Base-by-base conservation (phyloP, 768 basidiomycete species). In the Leccinum fibrillosum region DNA sequence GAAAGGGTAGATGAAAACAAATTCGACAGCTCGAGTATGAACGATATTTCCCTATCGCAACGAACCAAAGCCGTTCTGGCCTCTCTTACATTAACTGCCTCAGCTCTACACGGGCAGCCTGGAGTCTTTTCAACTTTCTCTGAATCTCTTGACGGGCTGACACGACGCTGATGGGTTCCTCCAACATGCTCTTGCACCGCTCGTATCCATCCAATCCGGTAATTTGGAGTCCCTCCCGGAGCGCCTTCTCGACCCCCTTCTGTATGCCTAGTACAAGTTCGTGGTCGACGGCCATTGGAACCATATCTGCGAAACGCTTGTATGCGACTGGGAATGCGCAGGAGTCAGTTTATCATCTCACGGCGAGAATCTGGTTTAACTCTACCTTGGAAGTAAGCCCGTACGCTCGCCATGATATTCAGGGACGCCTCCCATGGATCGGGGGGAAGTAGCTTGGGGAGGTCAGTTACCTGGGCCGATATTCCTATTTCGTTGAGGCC, bases 311-410 rank as follows among this genome's bases (percentile, higher is more conserved):
- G 49, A 79, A 78, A 0, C 78, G 79, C 59, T 78, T 80, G 62
- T 79, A 79, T 0, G 79, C 71, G 5, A 82, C 80, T 88, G 55
- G 5, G 59, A 39, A 30, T 25, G n/a, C 12, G n/a, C 30, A 21
- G 9, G 7, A 51, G 45, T 58, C 42, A 50, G 34, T 26, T 30
- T 2, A 2, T 48, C 12, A 13, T 8, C 52, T n/a, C 45, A 52
- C 26, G 30, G 6, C 6, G 7, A 3, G 3, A 13, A 8, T 47
- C 2, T 25, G 11, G 9, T 32, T 30, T 32, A 37, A 35, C 48
- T 30, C 19, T 64, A 87, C 89, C 88, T 77, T 89, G 86, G 69
- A 89, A 90, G 62, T 90, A 89, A 0, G 85, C 88, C 4, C 86
- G 76, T 1, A 89, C 86, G 55, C 84, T 80, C 0, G 86, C 86